Conservation (phyloP, 2,329 filamentous ascomycete genomes). For the Pseudogymnoascus sp. region DNA sequence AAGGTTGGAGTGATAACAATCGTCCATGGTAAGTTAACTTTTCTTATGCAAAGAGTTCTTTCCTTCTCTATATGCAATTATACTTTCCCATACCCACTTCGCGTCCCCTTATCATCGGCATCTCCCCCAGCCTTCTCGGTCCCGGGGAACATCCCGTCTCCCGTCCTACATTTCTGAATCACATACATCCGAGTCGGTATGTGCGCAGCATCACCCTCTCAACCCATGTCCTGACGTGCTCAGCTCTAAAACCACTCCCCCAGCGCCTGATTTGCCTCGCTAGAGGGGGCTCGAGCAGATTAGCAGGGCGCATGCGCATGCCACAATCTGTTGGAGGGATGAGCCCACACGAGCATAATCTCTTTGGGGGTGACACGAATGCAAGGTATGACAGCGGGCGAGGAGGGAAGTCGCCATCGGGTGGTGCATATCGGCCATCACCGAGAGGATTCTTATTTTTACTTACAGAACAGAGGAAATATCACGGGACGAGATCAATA, state of each 20-base stretch:
- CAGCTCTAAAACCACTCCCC: background rate
- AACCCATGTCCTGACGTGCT: conserved; percentile 1
- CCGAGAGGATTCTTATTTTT: too few relatives aligned
- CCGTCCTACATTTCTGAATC: too few relatives aligned
- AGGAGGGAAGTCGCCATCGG: background rate
- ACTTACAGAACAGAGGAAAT: background rate
- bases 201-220: background rate
- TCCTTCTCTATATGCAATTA: background rate
- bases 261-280: background rate
- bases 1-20: background rate
- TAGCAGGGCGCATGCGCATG: background rate
- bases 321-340: background rate
- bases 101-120: too few relatives aligned
- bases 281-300: background rate
- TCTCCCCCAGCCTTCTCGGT: too few relatives aligned
- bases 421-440: background rate
- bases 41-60: background rate
- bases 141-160: too few relatives aligned
- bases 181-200: background rate
- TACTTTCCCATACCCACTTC: background rate
- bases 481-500: background rate
- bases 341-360: background rate
- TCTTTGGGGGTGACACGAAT: background rate
- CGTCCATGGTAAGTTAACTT: too few relatives aligned
- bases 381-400: background rate